These are phyloP conservation scores for Cryphonectria radicalis DNA, from an alignment of 2,329 filamentous ascomycete genomes.

Conservation along the genomic window DNA sequence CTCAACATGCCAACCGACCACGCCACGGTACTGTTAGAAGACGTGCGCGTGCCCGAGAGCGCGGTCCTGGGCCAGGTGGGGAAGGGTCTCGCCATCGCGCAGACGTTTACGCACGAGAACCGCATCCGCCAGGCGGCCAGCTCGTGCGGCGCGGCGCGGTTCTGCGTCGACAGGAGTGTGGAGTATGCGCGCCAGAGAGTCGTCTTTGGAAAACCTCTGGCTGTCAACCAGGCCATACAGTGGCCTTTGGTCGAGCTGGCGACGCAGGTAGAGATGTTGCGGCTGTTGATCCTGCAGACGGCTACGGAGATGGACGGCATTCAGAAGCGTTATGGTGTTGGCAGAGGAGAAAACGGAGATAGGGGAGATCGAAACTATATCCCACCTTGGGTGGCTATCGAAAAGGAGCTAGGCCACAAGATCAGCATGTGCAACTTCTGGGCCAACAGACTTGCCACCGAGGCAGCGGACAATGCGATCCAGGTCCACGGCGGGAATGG, in stretches of 20 bases:
- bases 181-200: constrained; percentile 58
- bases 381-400: constrained; percentile 54
- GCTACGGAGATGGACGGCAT: constrained; percentile 64
- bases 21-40: constrained; percentile 60
- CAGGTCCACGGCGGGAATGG: constrained; percentile 65
- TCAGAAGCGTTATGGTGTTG: constrained; percentile 35
- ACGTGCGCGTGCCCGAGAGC: constrained; percentile 59
- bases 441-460: constrained; percentile 62
- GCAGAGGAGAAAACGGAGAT: too few relatives aligned
- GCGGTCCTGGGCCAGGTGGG: constrained; percentile 57
- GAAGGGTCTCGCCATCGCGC: constrained; percentile 62
- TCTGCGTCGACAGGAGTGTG: constrained; percentile 62
- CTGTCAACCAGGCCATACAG: constrained; percentile 65
- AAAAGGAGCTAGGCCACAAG: constrained; percentile 62
- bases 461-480: constrained; percentile 65
- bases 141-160: constrained; percentile 61
- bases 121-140: constrained; percentile 67
- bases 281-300: constrained; percentile 63
- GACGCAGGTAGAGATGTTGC: constrained; percentile 66
- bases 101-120: constrained; percentile 70
- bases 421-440: constrained; percentile 71
- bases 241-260: constrained; percentile 66
- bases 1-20: constrained; percentile 71
- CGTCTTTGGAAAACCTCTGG: constrained; percentile 61
- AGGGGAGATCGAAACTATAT: background rate